phyloP scores from a whole-genome alignment of 345 rosid genomes.

The Populus simonii region DNA sequence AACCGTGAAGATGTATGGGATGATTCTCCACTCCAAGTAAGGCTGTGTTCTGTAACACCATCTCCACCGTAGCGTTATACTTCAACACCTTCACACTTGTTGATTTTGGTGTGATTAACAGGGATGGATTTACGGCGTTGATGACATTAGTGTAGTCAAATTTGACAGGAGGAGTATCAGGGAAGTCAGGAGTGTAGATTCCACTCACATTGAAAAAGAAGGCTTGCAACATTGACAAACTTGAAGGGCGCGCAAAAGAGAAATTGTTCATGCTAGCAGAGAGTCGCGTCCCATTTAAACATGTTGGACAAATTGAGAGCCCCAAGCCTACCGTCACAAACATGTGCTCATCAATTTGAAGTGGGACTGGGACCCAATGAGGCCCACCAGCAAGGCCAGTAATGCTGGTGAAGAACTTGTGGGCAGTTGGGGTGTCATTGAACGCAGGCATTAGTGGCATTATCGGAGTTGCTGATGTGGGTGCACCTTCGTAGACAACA shows the following conservation, averaged over 20 bases:
- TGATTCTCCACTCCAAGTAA: slow-evolving; percentile 60
- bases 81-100: slow-evolving; percentile 62
- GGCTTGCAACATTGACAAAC: slow-evolving; percentile 59
- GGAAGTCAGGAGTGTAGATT: slow-evolving; percentile 67
- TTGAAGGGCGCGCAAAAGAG: slow-evolving; percentile 51
- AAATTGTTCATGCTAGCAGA: slow-evolving; percentile 79
- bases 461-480: slow-evolving; percentile 16
- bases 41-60: slow-evolving; percentile 74
- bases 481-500: slow-evolving; percentile 40
- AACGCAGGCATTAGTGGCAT: slow-evolving; percentile 69
- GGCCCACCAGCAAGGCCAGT: slow-evolving; percentile 46
- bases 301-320: slow-evolving; percentile 48
- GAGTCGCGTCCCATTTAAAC: slow-evolving; percentile 36
- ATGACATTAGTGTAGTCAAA: slow-evolving; percentile 62
- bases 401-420: slow-evolving; percentile 52
- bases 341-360: slow-evolving; percentile 63
- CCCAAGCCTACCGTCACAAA: slow-evolving; percentile 57
- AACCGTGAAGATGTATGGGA: slow-evolving; percentile 87
- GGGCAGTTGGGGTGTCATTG: slow-evolving; percentile 69
- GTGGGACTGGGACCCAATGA: slow-evolving; percentile 68
- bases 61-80: slow-evolving; percentile 68
- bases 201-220: slow-evolving; percentile 46
- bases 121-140: slow-evolving; percentile 17
- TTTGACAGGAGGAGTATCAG: slow-evolving; percentile 47
- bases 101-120: slow-evolving; percentile 46